These are phyloP conservation scores for Butyriboletus loyo DNA, from an alignment of 768 basidiomycete genomes.

Conservation along the genomic window DNA sequence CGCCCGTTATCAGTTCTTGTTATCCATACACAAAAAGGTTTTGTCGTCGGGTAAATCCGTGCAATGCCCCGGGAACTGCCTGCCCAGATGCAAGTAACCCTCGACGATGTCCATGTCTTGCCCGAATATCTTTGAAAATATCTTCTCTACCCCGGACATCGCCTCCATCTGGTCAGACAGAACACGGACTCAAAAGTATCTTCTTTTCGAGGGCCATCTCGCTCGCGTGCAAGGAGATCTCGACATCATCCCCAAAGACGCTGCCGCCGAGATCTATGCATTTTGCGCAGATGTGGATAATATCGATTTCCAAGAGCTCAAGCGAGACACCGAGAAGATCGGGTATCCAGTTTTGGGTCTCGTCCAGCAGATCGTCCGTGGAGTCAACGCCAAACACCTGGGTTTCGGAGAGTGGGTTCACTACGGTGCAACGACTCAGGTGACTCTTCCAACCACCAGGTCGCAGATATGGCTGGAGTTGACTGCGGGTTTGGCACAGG, in stretches of 20 bases:
- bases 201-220: conserved; percentile 32
- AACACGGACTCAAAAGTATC: conserved; percentile 23
- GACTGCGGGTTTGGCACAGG: conserved; percentile 26
- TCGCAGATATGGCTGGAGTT: background rate
- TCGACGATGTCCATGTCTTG: no score
- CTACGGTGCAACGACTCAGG: conserved; percentile 50
- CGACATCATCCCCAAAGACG: conserved; percentile 38
- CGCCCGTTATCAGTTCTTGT: no score
- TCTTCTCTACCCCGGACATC: conserved; percentile 39
- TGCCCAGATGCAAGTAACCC: no score
- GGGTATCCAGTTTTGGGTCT: conserved; percentile 46
- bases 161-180: conserved; percentile 42
- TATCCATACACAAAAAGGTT: no score
- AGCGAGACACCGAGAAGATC: conserved; percentile 39
- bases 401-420: conserved; percentile 47
- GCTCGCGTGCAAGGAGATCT: conserved; percentile 39
- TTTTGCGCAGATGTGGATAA: conserved; percentile 35
- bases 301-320: conserved; percentile 39
- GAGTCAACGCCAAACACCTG: conserved; percentile 31
- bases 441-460: conserved; percentile 5
- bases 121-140: conserved; percentile 34
- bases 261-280: conserved; percentile 34
- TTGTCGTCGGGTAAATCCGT: no score
- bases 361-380: conserved; percentile 41
- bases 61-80: no score